Evolutionary conservation across 441 rosid genomes (phyloP), one percentile per base, ranked within the genome.

Genomic region (Melianthus villosus): DNA sequence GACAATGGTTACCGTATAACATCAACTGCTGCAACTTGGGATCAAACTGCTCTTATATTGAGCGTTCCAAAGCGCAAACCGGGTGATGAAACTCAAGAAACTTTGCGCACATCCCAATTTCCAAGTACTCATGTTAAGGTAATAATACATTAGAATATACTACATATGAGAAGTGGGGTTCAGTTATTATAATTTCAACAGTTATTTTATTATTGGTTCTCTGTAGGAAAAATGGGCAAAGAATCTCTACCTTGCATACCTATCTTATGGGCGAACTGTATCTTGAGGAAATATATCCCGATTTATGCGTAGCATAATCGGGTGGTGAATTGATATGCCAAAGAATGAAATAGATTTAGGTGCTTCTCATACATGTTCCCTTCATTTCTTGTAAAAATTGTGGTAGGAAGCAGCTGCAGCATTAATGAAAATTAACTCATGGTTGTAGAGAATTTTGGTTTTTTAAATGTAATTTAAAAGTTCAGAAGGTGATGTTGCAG

Each of bases 91-190:
- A 69, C 73, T n/a, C 85, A 77, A 34, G 94, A 65, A 56, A 82
- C 94, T 1, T 79, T 82, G 32, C 53, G 82, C 36, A 75, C 79
- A 29, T 65, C 85, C 0, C 52, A 69, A 8, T 84, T 84, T 59
- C 93, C 93, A 4, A 72, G 81, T 22, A 57, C 75, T 0, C 97
- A 87, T 71, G 87, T 87, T 43, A 83, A 83, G 95, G 95, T 82
- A n/a, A n/a, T n/a, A n/a, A 20, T 16, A 7, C 20, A 29, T 29
- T 16, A n/a, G 6, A 9, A 4, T 22, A 7, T 3, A 4, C 16
- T 26, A 1, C 17, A 9, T 9, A 7, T 12, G 3, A 22, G 5
- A 25, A 19, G 4, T 6, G 31, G 29, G 40, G 40, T 32, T 42
- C n/a, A 15, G 40, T 27, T 34, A 43, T 7, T 41, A 4, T 40